A percentile compares a stretch with the other conserved stretches of the same genome.
Evolutionary conservation across 2,329 filamentous ascomycete genomes (phyloP).

Genomic region (Aspergillus ustus): DNA sequence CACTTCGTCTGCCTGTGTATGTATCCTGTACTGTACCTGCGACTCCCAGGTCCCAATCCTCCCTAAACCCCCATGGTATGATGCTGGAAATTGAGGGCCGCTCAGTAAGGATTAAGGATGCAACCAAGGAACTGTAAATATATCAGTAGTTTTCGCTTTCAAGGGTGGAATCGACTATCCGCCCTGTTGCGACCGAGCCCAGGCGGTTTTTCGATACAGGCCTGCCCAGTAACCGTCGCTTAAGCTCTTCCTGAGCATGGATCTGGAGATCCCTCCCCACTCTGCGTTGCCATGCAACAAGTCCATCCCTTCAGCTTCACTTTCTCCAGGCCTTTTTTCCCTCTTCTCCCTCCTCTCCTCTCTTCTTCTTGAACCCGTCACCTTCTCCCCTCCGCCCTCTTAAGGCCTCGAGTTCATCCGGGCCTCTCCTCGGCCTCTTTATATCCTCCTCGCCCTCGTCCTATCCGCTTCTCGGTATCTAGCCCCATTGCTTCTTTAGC

Average conservation of each 20-base stretch:
- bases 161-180: neutral
- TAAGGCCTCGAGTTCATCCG: conserved; percentile 23
- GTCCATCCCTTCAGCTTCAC: conserved; percentile 47
- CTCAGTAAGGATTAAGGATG: conserved; percentile 3
- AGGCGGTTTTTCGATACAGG: conserved; percentile 1
- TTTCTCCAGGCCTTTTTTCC: conserved; percentile 35
- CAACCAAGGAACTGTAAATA: neutral
- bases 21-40: conserved; percentile 7
- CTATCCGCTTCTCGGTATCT: conserved; percentile 26
- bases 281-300: conserved; percentile 49
- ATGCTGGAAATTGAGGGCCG: conserved; percentile 4
- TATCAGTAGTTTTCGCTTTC: neutral
- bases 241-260: conserved; percentile 31
- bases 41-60: neutral
- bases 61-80: neutral
- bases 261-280: conserved; percentile 46
- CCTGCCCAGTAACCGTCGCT: conserved; percentile 19
- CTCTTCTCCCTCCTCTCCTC: conserved; percentile 29
- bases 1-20: neutral
- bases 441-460: conserved; percentile 1
- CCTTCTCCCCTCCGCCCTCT: conserved; percentile 20
- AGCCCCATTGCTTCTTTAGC: conserved; percentile 26
- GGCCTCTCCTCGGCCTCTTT: neutral
- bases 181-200: conserved; percentile 10
- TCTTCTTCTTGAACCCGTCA: conserved; percentile 29